Evolutionary conservation across 805 yeast genomes (phyloP).

Genomic region (Pichia californica): DNA sequence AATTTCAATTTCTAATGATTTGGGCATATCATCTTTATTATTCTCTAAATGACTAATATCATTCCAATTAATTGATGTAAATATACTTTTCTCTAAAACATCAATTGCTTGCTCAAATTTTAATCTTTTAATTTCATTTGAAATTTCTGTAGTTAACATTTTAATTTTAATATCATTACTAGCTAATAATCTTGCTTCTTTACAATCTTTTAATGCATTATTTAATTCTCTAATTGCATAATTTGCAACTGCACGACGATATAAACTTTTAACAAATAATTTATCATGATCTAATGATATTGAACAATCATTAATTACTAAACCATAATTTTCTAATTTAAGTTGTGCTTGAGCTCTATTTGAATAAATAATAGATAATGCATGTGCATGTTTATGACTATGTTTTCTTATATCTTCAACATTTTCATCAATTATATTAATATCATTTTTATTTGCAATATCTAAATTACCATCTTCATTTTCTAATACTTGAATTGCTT

Average conservation of each 20-base stretch:
- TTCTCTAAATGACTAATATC: slow-evolving; percentile 30
- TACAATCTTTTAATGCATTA: slow-evolving; percentile 67
- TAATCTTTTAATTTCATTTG: slow-evolving; percentile 56
- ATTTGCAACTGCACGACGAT: slow-evolving; percentile 78
- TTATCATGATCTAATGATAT: slow-evolving; percentile 63
- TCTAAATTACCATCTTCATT: not conserved
- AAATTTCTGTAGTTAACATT: slow-evolving; percentile 55
- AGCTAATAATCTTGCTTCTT: slow-evolving; percentile 48
- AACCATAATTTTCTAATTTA: slow-evolving; percentile 79
- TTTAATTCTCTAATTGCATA: slow-evolving; percentile 71
- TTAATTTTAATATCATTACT: slow-evolving; percentile 69
- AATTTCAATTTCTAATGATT: slow-evolving; percentile 34
- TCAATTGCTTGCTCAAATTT: slow-evolving; percentile 87
- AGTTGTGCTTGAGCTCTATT: slow-evolving; percentile 89
- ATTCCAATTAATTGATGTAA: slow-evolving; percentile 42
- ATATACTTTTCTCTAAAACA: slow-evolving; percentile 50
- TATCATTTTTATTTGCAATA: not conserved
- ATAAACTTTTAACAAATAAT: slow-evolving; percentile 69
- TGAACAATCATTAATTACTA: slow-evolving; percentile 74
- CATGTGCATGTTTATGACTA: slow-evolving; percentile 24
- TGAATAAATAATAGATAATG: slow-evolving; percentile 58
- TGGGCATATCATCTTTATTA: slow-evolving; percentile 40
- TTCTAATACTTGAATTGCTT: slow-evolving; percentile 51
- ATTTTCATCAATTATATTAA: slow-evolving; percentile 1
- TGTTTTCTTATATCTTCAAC: slow-evolving; percentile 8